Evolutionary conservation across 1,139 yeast species (phyloP), one percentile per base, ranked within the genome.

Genomic region (Chernovozyma aurita): DNA sequence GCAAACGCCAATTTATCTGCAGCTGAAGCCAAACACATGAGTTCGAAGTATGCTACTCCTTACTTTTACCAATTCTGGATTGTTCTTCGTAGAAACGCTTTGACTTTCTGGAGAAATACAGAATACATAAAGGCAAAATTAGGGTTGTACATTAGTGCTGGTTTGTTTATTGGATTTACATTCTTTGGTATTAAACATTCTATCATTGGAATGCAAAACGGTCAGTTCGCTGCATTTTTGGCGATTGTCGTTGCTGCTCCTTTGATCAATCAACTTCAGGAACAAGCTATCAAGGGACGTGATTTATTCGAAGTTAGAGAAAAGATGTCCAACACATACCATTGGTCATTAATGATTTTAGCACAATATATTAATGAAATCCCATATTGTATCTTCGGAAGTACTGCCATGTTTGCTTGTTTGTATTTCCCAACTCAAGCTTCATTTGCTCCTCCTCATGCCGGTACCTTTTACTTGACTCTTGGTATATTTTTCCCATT

Each of bases 221-320:
- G 71, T 38, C 55, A 65, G 64, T 77, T 74, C 52, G 65, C 74
- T 34, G 66, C 69, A 26, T 77, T 77, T 50, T 61, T 76, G 58
- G 55, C 76, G 18, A 51, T 74, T 41, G 65, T 76, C 44, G 60
- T 73, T 30, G 61, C 73, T 18, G 70, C 77, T 24, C 80, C 82
- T 6, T 59, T 75, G 41, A 66, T 73, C 41, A 76, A 52, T 47
- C 64, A 56, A 47, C 50, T 57, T 39, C 60, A 56, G 40, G 57
- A 48, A 18, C 55, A 55, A 34, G 80, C 82, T 9, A 67, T 75
- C 39, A 64, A 61, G 21, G 63, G 78, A 3, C 65, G 83, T 52
- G 81, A 77, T 38, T 55, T 78, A 31, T 79, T 54, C 48, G 85
- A 79, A 56, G 78, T 75, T 13, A 68, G 86, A 54, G 87, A 80